Base-by-base conservation (phyloP, 768 basidiomycete species). In the Russula emetica region DNA sequence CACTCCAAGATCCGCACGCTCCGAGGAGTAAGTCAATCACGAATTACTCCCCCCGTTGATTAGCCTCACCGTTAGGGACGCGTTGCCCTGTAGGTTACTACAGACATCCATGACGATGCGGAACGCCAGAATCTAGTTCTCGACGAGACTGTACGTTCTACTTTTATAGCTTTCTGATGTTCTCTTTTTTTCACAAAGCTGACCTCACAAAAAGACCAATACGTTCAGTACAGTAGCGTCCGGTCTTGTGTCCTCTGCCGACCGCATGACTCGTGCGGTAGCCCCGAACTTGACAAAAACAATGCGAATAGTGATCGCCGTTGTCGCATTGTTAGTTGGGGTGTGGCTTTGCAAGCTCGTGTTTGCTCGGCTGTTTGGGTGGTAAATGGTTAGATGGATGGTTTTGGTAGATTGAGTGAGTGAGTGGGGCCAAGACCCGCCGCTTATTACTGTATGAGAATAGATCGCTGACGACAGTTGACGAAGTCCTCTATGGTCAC, bases 1-100 rank as follows among this genome's bases (percentile, higher is more conserved):
- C 92, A 94, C 73, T 84, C 89, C 22, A 94, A 94, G 73, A 83
- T 93, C 54, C 83, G 90, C 47, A 88, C 87, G 20, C 72, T 94
- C 53, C 85, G 91, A 65, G 87, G 88, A n/a, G 92, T 93, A 72
- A 28, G 49, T 50, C 26, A 68, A 83, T 20, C 24, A 22, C 8
- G 28, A 24, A 38, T 14, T 24, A 20, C 6, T 36, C 4, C 5
- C 11, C 11, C 11, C 16, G 18, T n/a, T 6, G 14, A 7, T 24
- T 11, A 18, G 62, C 51, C 45, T 34, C 34, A 6, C 36, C 13
- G 34, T 20, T 26, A 10, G 5, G 24, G 42, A 13, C 16, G 44
- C 34, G 32, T 32, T 8, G 5, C 2, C 6, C 36, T 44, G 22
- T 57, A 94, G 91, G 81, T 94, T n/a, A 94, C 92, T 14, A 88